Evolutionary conservation across 371 early-diverging fungal species (phyloP), one percentile per base, ranked within the genome.

Genomic region (Mucor plumbeus): DNA sequence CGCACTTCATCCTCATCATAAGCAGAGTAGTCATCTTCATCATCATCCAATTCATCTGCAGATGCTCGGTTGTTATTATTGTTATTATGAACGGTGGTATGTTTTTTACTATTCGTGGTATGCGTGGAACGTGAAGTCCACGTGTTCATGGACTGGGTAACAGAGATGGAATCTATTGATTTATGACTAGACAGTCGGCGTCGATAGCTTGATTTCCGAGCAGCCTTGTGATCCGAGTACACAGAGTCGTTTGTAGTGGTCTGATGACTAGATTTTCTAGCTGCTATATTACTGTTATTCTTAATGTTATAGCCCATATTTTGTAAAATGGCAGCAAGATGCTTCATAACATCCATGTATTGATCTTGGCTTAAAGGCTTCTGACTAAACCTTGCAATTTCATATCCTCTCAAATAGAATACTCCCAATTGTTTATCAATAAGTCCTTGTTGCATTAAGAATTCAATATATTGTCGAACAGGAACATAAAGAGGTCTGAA

Each of bases 401-500:
- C 88, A 57, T 88, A 88, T 1, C 86, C 87, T 68, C 82, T 73
- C 36, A 88, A 56, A 63, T 88, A 88, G 10, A 80, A 79, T 36
- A 76, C 68, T 5, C 83, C 88, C 35, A 86, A 63, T 26, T 81
- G 79, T 14, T 68, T 65, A 34, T 83, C 79, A 13, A 88, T 75
- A 11, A 83, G 65, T 11, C 75, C 74, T 31, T 78, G 79, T 41
- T 83, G 81, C 59, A 79, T 83, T 9, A 88, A 62, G 66, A 80
- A 78, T 59, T 87, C 85, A 44, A 88, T 78, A 36, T 87, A 88
- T 26, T 85, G 84, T n/a, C 84, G 76, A 9, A 85, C 77, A 10
- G 87, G 77, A 44, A 86, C 80, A 65, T 78, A 83, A 8, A 76
- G 66, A 15, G 85, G 87, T 11, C 88, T 69, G 9, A 74, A 69